Evolutionary conservation across 768 basidiomycete genomes (phyloP).

Genomic region (Suillus lakei): DNA sequence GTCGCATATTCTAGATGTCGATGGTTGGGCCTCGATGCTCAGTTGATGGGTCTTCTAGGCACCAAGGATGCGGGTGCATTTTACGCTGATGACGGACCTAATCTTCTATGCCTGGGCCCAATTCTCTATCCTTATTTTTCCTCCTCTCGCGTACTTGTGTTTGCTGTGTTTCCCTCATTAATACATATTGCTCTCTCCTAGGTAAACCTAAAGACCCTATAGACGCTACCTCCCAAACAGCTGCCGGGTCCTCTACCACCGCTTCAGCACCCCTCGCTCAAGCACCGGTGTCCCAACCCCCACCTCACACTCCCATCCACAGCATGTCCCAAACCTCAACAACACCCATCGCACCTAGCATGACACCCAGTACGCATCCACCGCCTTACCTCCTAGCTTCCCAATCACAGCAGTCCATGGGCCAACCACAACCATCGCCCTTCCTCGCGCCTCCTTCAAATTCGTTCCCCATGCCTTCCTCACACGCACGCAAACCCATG

Average conservation of each 20-base stretch:
- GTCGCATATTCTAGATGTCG: neutral
- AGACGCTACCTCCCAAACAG: slow-evolving; percentile 11
- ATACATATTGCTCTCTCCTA: slow-evolving; percentile 14
- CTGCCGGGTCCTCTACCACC: slow-evolving; percentile 15
- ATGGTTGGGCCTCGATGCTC: neutral
- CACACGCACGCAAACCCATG: slow-evolving; percentile 9
- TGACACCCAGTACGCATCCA: slow-evolving; percentile 38
- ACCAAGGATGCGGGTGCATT: neutral
- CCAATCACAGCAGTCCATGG: slow-evolving; percentile 7
- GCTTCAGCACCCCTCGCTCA: slow-evolving; percentile 14
- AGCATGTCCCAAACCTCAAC: slow-evolving; percentile 9
- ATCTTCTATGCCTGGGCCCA: neutral
- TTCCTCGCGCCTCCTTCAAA: slow-evolving; percentile 22
- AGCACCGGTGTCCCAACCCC: slow-evolving; percentile 10
- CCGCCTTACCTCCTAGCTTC: slow-evolving; percentile 31
- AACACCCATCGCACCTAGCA: slow-evolving; percentile 24
- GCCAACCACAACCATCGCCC: slow-evolving; percentile 22
- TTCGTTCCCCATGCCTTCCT: slow-evolving; percentile 3
- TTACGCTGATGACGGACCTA: neutral
- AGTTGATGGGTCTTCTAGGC: neutral
- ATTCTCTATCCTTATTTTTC: neutral
- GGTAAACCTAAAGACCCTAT: slow-evolving; percentile 29
- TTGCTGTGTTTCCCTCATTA: neutral
- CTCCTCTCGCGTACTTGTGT: neutral
- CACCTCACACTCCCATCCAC: slow-evolving; percentile 25